These are phyloP conservation scores for Diaporthe capsici DNA, from an alignment of 2,329 filamentous ascomycete genomes.

Conservation along the genomic window DNA sequence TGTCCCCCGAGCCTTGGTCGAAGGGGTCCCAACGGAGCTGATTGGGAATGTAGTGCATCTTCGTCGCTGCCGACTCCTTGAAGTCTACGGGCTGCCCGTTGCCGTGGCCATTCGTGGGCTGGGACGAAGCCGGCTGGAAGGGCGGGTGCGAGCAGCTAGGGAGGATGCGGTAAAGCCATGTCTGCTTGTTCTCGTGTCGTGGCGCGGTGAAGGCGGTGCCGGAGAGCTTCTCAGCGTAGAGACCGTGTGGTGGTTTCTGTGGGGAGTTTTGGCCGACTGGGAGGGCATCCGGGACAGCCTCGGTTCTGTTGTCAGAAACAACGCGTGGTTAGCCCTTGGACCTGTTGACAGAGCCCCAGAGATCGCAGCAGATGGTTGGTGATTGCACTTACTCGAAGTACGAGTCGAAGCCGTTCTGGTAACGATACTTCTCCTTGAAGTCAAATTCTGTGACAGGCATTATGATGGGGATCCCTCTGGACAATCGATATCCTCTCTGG, in stretches of 20 bases:
- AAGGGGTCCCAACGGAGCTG: slow-evolving; percentile 86
- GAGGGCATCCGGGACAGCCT: slow-evolving; percentile 81
- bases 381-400: slow-evolving; percentile 77
- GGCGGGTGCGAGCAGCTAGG: slow-evolving; percentile 73
- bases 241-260: slow-evolving; percentile 82
- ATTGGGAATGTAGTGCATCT: slow-evolving; percentile 82
- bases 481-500: not conserved
- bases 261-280: slow-evolving; percentile 85
- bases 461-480: slow-evolving; percentile 33
- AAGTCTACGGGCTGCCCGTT: slow-evolving; percentile 45
- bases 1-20: slow-evolving; percentile 70
- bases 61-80: slow-evolving; percentile 47
- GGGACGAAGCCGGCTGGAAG: slow-evolving; percentile 63
- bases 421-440: slow-evolving; percentile 74
- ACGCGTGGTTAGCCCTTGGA: not conserved
- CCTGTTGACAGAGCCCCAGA: not conserved
- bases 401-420: slow-evolving; percentile 83
- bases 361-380: not conserved
- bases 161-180: slow-evolving; percentile 80
- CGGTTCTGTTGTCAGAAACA: slow-evolving; percentile 66
- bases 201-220: slow-evolving; percentile 81
- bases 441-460: slow-evolving; percentile 68
- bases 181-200: slow-evolving; percentile 77
- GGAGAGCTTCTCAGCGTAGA: slow-evolving; percentile 86
- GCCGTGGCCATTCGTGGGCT: slow-evolving; percentile 43